Conservation (phyloP, 1,139 yeast genomes). For the Hansenula sp. region DNA sequence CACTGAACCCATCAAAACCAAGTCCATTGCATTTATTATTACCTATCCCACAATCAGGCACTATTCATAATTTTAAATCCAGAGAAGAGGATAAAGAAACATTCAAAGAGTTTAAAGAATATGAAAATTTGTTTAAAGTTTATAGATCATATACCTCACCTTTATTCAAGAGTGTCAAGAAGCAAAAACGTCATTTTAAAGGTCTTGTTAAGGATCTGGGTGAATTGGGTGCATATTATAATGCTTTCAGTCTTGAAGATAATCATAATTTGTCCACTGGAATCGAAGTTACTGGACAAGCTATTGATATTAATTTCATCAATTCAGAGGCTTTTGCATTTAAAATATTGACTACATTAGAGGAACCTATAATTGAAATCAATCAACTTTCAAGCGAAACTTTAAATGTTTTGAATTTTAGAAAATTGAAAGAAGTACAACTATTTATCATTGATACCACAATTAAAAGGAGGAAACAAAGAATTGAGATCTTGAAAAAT, state of each 20-base stretch:
- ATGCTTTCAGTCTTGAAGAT: constrained; percentile 70
- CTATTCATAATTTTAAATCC: constrained; percentile 21
- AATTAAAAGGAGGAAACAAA: constrained; percentile 24
- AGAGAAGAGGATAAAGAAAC: constrained; percentile 15
- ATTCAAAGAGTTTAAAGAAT: constrained; percentile 46
- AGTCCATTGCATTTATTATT: constrained; percentile 56
- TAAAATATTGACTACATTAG: constrained; percentile 65
- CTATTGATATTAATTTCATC: constrained; percentile 68
- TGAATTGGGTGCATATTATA: constrained; percentile 41
- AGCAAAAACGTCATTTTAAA: constrained; percentile 40
- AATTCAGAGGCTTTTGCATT: constrained; percentile 67
- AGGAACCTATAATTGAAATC: constrained; percentile 83
- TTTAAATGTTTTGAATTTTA: constrained; percentile 63
- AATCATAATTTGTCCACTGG: constrained; percentile 40
- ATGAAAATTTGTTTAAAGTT: constrained; percentile 51
- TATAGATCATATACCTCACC: constrained; percentile 57
- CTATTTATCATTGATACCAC: constrained; percentile 40
- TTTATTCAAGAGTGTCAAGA: constrained; percentile 54
- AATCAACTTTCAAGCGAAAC: constrained; percentile 72
- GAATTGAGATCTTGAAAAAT: constrained; percentile 22
- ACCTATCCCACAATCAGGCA: constrained; percentile 42
- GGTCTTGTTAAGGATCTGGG: constrained; percentile 38
- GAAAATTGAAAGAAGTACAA: constrained; percentile 68
- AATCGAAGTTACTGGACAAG: constrained; percentile 76
- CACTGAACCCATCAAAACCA: constrained; percentile 47